Base-by-base conservation (phyloP, 2,329 filamentous ascomycete species). In the Fusarium pilosicola region DNA sequence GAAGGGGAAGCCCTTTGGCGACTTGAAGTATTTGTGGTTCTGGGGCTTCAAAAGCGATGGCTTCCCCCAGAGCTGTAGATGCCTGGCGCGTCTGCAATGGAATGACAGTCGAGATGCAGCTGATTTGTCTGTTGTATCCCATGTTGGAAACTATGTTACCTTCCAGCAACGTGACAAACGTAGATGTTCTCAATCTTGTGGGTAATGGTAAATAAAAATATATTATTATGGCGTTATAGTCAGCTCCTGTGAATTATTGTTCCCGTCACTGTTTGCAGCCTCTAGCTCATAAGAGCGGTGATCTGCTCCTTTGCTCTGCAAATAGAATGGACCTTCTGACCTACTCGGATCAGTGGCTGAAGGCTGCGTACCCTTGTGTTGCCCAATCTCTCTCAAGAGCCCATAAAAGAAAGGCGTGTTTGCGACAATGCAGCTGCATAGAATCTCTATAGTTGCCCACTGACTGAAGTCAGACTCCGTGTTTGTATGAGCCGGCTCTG, bases 391-490 rank as follows among this genome's bases (percentile, higher is more conserved):
- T 24, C 59, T 62, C 39, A 55, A 13, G 8, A 62, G 17, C 7
- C 48, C 59, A 10, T 62, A 56, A 22, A 62, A 62, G 28, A 62
- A 62, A 8, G 49, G 48, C 8, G 59, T 62, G 17, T 62, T 62
- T 5, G 46, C 59, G 7, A 62, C 59, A 12, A 62, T 62, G n/a
- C 24, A 56, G 9, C 48, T 7, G n/a, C 59, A 56, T 3, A 56
- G 38, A 24, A 79, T 79, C 52, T 79, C 78, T 46, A 78, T 74
- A 22, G 78, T 75, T 10, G 77, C 78, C 78, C 77, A 79, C 77
- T 79, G 3, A 4, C 11, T 32, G 13, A 30, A 3, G 24, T 24
- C 24, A 24, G 24, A 24, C 24, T 24, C 24, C 24, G 24, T 24
- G 24, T 24, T 24, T 24, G 24, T 24, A 24, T 24, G 24, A 24